phyloP scores from a whole-genome alignment of 2,329 filamentous ascomycete genomes.

The Lachnellula subtilissima region DNA sequence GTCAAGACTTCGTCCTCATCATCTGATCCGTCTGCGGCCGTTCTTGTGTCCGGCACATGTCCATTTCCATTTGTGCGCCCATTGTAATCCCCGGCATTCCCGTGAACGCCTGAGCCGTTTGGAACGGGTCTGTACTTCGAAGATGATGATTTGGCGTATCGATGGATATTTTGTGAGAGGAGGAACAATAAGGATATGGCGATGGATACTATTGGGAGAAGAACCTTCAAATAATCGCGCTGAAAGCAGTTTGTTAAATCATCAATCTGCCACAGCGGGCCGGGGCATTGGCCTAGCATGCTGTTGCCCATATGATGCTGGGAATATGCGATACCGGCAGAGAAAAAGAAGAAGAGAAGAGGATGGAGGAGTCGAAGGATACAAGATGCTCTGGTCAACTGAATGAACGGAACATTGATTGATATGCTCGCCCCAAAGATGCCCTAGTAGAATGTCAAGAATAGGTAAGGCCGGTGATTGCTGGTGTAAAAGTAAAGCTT shows the following conservation, averaged over 20 bases:
- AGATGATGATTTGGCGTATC: conserved; percentile 47
- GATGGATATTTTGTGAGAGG: conserved; percentile 50
- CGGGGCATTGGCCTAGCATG: background rate
- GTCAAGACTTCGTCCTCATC: conserved; percentile 53
- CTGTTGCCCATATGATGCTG: too few relatives aligned
- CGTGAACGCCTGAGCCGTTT: conserved; percentile 38
- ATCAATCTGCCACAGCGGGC: conserved; percentile 52
- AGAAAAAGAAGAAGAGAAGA: too few relatives aligned
- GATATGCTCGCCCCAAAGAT: too few relatives aligned
- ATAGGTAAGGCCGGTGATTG: too few relatives aligned
- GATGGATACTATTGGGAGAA: conserved; percentile 72
- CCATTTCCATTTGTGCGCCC: conserved; percentile 15
- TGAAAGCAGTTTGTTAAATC: conserved; percentile 58
- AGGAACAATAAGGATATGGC: conserved; percentile 66
- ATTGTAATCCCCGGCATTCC: conserved; percentile 28
- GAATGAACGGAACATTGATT: too few relatives aligned
- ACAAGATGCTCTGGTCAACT: too few relatives aligned
- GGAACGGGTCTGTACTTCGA: conserved; percentile 55
- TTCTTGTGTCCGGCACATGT: conserved; percentile 31
- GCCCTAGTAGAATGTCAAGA: too few relatives aligned
- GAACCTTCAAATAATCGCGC: conserved; percentile 68
- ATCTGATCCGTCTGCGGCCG: conserved; percentile 49
- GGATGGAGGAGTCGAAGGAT: too few relatives aligned
- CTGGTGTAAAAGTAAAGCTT: too few relatives aligned
- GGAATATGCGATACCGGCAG: too few relatives aligned